Evolutionary conservation across 352 stramenopile genomes (phyloP).

Genomic region (Phytophthora fragariaefolia): DNA sequence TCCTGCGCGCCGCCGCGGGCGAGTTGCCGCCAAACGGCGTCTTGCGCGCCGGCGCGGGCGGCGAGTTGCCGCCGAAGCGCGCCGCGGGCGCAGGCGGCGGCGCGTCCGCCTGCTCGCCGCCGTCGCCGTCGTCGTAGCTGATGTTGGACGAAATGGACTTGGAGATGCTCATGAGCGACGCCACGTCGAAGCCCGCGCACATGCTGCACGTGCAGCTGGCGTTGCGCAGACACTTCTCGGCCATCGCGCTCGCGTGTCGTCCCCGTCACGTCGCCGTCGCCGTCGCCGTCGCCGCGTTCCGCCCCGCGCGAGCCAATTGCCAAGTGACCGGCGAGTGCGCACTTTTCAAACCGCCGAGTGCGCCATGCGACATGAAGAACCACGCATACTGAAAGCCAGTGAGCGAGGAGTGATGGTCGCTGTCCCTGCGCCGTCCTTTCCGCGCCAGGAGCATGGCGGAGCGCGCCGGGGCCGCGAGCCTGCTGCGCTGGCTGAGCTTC

Average conservation of each 20-base stretch:
- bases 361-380: neutral
- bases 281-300: neutral
- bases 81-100: conserved; percentile 38
- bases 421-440: neutral
- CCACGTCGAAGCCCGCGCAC: conserved; percentile 83
- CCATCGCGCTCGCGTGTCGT: too few relatives aligned
- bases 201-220: conserved; percentile 89
- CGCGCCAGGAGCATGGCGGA: conserved; percentile 2
- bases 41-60: conserved; percentile 25
- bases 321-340: neutral
- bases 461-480: conserved; percentile 33
- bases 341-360: neutral
- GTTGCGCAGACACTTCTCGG: conserved; percentile 84
- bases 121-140: conserved; percentile 61
- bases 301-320: neutral
- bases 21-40: conserved; percentile 1
- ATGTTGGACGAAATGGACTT: conserved; percentile 87
- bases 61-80: conserved; percentile 57
- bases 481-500: conserved; percentile 41
- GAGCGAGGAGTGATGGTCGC: neutral
- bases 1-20: neutral
- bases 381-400: neutral
- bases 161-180: conserved; percentile 77
- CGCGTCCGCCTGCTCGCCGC: conserved; percentile 18
- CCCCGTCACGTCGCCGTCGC: too few relatives aligned